Evolutionary conservation across 768 basidiomycete species (phyloP).

Genomic region (Psilocybe subaeruginosa): DNA sequence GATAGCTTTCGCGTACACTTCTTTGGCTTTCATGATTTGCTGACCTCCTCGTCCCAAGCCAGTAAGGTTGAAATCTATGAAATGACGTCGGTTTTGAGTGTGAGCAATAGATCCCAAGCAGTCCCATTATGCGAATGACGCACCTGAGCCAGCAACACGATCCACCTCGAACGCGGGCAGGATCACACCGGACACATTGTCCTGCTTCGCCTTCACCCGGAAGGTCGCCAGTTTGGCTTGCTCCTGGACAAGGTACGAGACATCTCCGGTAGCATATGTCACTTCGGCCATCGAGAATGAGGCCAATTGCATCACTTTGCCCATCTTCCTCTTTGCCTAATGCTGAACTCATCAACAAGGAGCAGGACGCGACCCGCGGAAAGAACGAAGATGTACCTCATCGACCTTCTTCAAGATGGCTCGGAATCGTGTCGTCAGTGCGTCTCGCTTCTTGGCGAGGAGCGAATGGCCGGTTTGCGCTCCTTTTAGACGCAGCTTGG

Average conservation of each 20-base stretch:
- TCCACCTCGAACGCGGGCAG: conserved; percentile 95
- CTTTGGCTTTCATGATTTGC: conserved; percentile 92
- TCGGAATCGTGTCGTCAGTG: conserved; percentile 91
- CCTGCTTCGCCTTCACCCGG: conserved; percentile 92
- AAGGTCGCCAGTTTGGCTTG: conserved; percentile 91
- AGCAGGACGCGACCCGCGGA: neutral
- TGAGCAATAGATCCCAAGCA: neutral
- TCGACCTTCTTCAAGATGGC: conserved; percentile 96
- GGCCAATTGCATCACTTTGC: conserved; percentile 96
- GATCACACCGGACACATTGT: conserved; percentile 97
- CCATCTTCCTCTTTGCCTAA: conserved; percentile 99
- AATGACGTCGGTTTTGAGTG: neutral
- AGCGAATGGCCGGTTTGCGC: conserved; percentile 95
- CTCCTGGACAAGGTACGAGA: conserved; percentile 97
- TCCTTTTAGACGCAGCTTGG: conserved; percentile 85
- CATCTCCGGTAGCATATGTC: conserved; percentile 96
- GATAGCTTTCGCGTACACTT: conserved; percentile 96
- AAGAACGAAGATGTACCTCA: conserved; percentile 59
- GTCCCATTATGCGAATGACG: conserved; percentile 9
- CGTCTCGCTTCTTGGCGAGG: conserved; percentile 97
- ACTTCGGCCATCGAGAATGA: conserved; percentile 99
- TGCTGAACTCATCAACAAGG: conserved; percentile 24
- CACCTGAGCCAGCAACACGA: conserved; percentile 83
- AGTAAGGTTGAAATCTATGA: conserved; percentile 91
- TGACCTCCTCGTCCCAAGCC: conserved; percentile 97